phyloP scores from a whole-genome alignment of 2,329 filamentous ascomycete genomes.

The Arachnomyces sp. region DNA sequence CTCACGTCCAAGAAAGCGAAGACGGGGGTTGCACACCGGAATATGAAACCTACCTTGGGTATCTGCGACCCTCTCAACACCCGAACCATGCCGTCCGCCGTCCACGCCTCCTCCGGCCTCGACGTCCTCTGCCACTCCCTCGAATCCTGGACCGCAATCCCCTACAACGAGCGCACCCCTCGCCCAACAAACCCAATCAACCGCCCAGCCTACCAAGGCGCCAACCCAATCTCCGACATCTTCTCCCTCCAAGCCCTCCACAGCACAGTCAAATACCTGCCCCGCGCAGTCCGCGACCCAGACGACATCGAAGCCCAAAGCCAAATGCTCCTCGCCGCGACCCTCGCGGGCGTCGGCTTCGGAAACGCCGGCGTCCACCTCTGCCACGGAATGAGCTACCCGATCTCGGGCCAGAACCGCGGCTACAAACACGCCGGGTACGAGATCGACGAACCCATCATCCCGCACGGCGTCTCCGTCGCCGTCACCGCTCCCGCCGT shows the following conservation, averaged over 20 bases:
- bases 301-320: slow-evolving; percentile 89
- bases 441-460: slow-evolving; percentile 65
- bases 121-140: slow-evolving; percentile 94
- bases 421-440: slow-evolving; percentile 89
- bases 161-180: slow-evolving; percentile 77
- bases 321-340: slow-evolving; percentile 92
- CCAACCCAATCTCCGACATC: slow-evolving; percentile 95
- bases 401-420: slow-evolving; percentile 87
- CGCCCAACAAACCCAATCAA: slow-evolving; percentile 83
- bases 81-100: slow-evolving; percentile 87
- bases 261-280: slow-evolving; percentile 84
- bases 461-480: slow-evolving; percentile 92
- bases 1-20: slow-evolving; percentile 83
- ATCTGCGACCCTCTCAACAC: slow-evolving; percentile 86
- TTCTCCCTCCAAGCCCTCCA: slow-evolving; percentile 83
- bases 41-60: slow-evolving; percentile 88
- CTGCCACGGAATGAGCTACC: slow-evolving; percentile 91
- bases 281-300: slow-evolving; percentile 75
- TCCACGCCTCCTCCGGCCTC: slow-evolving; percentile 83
- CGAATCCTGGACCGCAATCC: slow-evolving; percentile 96
- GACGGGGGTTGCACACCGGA: slow-evolving; percentile 91
- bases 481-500: slow-evolving; percentile 89
- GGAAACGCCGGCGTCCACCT: slow-evolving; percentile 95
- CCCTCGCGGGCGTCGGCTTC: slow-evolving; percentile 89
- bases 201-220: slow-evolving; percentile 89